Base-by-base conservation (phyloP, 441 rosid species). In the Biscutella laevigata region DNA sequence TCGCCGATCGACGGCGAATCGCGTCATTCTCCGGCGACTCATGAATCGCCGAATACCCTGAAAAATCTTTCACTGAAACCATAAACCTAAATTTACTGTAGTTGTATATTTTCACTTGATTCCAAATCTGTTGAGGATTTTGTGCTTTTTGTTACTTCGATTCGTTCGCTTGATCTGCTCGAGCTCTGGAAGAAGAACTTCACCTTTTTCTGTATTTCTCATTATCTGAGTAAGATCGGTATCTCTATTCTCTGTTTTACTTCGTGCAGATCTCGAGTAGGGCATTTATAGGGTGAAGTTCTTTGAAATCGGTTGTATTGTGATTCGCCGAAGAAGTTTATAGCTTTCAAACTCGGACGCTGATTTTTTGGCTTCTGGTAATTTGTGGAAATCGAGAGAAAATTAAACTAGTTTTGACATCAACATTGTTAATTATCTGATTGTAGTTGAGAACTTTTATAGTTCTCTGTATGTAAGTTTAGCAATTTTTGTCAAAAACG, bases 1-100 rank as follows among this genome's bases (percentile, higher is more conserved):
- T n/a, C 83, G 80, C 79, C 85, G 82, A 78, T 68, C 70, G 66
- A 71, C 81, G 74, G 79, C 60, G 68, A 47, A 69, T 68, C 76
- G 30, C 45, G 30, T 51, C 29, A 9, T 49, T 21, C 33, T 6
- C 71, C 75, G 57, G 59, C 56, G 68, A 71, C 67, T 62, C 61
- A 27, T 49, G 59, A 40, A 48, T 64, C 58, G 37, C 57, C 52
- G 57, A 64, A 30, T 24, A 24, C 19, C 6, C n/a, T 11, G 24
- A 32, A 9, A 15, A 9, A 61, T 35, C 21, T 24, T 22, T 35
- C 46, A 40, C 49, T 51, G 35, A 43, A 32, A 20, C 42, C 32
- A 13, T 4, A 66, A 73, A 50, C 64, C 74, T 62, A 51, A 63
- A 70, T 2, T 37, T 27, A 54, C 69, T 62, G 66, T 22, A 52